phyloP scores from a whole-genome alignment of 1,284 basidiomycete genomes.

The Austroboletus novae-zelandiae region DNA sequence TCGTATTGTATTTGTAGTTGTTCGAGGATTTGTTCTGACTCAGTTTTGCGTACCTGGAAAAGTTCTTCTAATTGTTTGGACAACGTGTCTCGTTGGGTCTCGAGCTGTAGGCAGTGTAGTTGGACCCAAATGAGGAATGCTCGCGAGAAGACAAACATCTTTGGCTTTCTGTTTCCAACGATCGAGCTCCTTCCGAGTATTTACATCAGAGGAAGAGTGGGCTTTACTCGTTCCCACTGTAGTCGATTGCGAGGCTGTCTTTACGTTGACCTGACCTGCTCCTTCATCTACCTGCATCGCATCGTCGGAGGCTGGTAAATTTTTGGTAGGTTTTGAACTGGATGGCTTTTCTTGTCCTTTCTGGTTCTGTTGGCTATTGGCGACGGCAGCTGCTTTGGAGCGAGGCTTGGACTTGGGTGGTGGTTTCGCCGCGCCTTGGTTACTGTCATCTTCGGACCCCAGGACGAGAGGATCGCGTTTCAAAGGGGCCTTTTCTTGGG shows the following conservation, averaged over 20 bases:
- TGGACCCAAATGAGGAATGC: background rate
- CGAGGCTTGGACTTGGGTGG: conserved; percentile 18
- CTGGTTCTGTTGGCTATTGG: conserved; percentile 9
- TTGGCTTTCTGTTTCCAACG: conserved; percentile 31
- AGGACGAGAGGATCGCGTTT: conserved; percentile 11
- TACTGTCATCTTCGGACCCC: conserved; percentile 1
- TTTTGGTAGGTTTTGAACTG: conserved; percentile 13
- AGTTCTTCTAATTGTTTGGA: conserved; percentile 56
- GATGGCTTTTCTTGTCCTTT: conserved; percentile 17
- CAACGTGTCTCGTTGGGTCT: conserved; percentile 47
- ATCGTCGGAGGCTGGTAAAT: conserved; percentile 4
- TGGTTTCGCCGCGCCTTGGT: conserved; percentile 4
- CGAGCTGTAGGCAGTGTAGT: conserved; percentile 32
- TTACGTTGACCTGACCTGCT: conserved; percentile 8
- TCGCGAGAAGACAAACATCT: conserved; percentile 17
- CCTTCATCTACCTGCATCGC: conserved; percentile 22
- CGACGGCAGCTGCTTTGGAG: conserved; percentile 8
- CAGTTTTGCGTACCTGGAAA: conserved; percentile 55
- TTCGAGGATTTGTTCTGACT: conserved; percentile 54
- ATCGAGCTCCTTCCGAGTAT: conserved; percentile 26
- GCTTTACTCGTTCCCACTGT: conserved; percentile 11
- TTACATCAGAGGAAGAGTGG: conserved; percentile 12
- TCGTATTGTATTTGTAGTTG: conserved; percentile 50
- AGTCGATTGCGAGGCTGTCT: conserved; percentile 1
- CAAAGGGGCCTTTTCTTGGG: conserved; percentile 17